Evolutionary conservation across 805 yeast species (phyloP), one percentile per base, ranked within the genome.

Genomic region (Yueomyces sinensis): DNA sequence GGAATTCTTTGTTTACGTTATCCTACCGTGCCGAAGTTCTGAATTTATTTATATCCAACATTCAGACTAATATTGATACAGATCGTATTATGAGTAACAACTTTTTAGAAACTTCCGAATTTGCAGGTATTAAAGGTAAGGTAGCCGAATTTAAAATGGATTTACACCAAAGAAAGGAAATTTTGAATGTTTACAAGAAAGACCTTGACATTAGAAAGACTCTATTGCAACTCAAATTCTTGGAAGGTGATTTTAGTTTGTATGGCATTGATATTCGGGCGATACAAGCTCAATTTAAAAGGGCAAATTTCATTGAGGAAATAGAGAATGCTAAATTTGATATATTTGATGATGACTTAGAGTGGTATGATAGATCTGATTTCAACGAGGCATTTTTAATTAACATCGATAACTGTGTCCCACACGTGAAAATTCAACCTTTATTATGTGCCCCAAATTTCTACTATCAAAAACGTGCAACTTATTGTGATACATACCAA

Each of bases 1-100:
- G 93, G 0, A 68, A 71, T 33, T 82, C 78, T 52, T 60, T 87
- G 29, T 72, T 65, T 43, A 77, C 95, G 2, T 78, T 84, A 40
- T 82, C 87, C 48, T 89, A 83, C 51, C 76, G 72, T 41, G 76
- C 94, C 29, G 68, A 70, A 36, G 59, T 89, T 32, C 65, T 73
- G 19, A 87, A 94, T 1, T 59, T 91, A 14, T 82, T 73, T 43
- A 59, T 89, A 11, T 65, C 89, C 1, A 94, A 87, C 54, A 65
- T 76, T 17, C 79, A 80, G 47, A 65, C 76, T 22, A 62, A 59
- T 27, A 38, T 57, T 34, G 65, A 63, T 28, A 55, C 66, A 4
- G 39, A 41, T 13, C 42, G 42, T 20, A 30, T 36, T 13, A 17
- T 37, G n/a, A 42, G 38, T 27, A 42, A 41, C 20, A 40, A 37